These are phyloP conservation scores for Talaromyces sp. DNA, from an alignment of 2,329 filamentous ascomycete genomes.

Conservation along the genomic window DNA sequence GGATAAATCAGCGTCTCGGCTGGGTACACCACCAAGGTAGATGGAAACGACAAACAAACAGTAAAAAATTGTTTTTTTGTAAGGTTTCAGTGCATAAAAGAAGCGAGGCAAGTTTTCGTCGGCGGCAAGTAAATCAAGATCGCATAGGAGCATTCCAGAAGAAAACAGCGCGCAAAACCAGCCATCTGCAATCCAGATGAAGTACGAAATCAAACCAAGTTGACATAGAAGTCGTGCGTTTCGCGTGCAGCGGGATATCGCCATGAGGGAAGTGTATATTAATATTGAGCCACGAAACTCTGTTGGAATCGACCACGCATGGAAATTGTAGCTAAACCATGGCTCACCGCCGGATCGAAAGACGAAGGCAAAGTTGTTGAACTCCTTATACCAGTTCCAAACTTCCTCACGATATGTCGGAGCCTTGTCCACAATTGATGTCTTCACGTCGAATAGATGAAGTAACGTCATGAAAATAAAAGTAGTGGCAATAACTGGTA, in stretches of 20 bases:
- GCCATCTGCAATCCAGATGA: slow-evolving; percentile 63
- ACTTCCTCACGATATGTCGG: slow-evolving; percentile 45
- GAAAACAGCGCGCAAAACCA: slow-evolving; percentile 58
- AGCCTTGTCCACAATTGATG: slow-evolving; percentile 32
- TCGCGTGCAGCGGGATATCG: slow-evolving; percentile 52
- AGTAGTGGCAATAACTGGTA: slow-evolving; percentile 52
- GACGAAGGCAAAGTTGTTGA: slow-evolving; percentile 66
- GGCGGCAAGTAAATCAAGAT: slow-evolving; percentile 54
- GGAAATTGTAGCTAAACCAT: slow-evolving; percentile 55
- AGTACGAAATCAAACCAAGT: slow-evolving; percentile 55
- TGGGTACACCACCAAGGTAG: slow-evolving; percentile 59
- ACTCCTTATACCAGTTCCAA: slow-evolving; percentile 49
- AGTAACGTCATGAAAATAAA: slow-evolving; percentile 50
- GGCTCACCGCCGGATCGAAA: slow-evolving; percentile 55
- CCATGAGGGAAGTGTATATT: slow-evolving; percentile 54
- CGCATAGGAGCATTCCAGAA: slow-evolving; percentile 57
- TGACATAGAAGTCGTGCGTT: slow-evolving; percentile 54
- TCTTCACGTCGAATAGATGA: slow-evolving; percentile 50
- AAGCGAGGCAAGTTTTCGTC: slow-evolving; percentile 48
- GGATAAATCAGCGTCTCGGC: slow-evolving; percentile 44
- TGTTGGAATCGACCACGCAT: slow-evolving; percentile 60
- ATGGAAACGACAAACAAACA: slow-evolving; percentile 49
- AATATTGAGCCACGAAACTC: slow-evolving; percentile 62
- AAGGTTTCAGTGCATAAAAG: slow-evolving; percentile 42
- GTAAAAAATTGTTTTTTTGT: slow-evolving; percentile 50